phyloP scores from a whole-genome alignment of 257 asterid genomes.

The Leonotis leonurus region DNA sequence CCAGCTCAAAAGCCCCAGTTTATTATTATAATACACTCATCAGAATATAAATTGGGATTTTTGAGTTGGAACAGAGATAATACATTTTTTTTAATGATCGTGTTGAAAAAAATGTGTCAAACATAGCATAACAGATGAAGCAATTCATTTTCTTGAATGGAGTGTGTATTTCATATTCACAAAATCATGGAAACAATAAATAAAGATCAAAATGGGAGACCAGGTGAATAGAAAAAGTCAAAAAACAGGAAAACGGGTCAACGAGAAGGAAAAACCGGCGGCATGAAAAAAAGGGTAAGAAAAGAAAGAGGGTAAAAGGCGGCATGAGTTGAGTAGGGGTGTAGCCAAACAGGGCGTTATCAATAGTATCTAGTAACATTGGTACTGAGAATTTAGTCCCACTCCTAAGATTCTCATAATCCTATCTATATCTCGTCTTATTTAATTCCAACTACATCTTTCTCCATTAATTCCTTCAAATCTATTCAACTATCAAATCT shows the following conservation, averaged over 20 bases:
- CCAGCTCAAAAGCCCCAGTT: no score
- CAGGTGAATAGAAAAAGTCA: neutral
- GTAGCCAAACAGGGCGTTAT: conserved; percentile 3
- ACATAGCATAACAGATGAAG: no score
- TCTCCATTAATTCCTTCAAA: neutral
- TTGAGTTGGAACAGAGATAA: no score
- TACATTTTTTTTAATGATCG: no score
- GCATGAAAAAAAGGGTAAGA: no score
- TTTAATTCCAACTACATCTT: conserved; percentile 6
- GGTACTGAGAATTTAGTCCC: conserved; percentile 9
- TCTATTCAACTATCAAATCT: no score
- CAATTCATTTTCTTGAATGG: no score
- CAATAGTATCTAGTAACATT: neutral
- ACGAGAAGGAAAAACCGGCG: neutral
- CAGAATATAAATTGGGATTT: no score
- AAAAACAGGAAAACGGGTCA: conserved; percentile 24
- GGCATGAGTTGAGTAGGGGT: neutral
- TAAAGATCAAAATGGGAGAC: neutral
- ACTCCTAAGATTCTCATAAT: neutral
- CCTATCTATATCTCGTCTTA: neutral
- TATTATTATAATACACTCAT: no score
- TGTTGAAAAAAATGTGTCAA: no score
- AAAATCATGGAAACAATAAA: neutral
- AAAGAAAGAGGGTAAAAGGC: no score
- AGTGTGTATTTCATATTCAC: no score